Evolutionary conservation across 768 basidiomycete genomes (phyloP).

Genomic region (Hygrocybe punicea): DNA sequence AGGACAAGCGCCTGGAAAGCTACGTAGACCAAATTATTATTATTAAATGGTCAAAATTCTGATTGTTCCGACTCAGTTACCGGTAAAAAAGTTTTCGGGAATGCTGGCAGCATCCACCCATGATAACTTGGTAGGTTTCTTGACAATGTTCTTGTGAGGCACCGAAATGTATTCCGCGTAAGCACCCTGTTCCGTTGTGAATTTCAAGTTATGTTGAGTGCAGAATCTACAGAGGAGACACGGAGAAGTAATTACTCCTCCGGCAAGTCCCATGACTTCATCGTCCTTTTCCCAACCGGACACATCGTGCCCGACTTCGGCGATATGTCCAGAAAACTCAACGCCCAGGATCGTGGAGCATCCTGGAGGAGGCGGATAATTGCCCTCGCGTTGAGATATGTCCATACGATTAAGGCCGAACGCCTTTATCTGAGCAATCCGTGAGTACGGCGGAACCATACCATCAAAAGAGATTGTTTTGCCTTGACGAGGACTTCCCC

Average conservation of each 20-base stretch:
- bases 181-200: constrained; percentile 59
- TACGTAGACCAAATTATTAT: constrained; percentile 15
- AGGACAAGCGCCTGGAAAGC: constrained; percentile 54
- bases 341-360: constrained; percentile 76
- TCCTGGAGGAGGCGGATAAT: constrained; percentile 77
- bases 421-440: constrained; percentile 54
- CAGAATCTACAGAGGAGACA: not conserved
- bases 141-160: constrained; percentile 60
- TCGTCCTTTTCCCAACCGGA: constrained; percentile 59
- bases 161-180: constrained; percentile 84
- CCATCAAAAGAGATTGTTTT: constrained; percentile 1
- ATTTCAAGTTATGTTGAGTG: not conserved
- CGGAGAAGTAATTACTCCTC: constrained; percentile 55
- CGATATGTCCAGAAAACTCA: constrained; percentile 75
- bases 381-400: constrained; percentile 63
- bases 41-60: not conserved
- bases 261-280: constrained; percentile 75
- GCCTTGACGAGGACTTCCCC: constrained; percentile 82
- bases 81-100: constrained; percentile 86
- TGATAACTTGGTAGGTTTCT: constrained; percentile 69
- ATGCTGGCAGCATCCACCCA: constrained; percentile 86
- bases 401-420: constrained; percentile 94
- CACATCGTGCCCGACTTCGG: constrained; percentile 49
- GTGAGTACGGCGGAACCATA: not conserved
- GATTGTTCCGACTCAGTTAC: constrained; percentile 31